Base-by-base conservation (phyloP, 2,329 filamentous ascomycete genomes). In the Fusarium sp. region DNA sequence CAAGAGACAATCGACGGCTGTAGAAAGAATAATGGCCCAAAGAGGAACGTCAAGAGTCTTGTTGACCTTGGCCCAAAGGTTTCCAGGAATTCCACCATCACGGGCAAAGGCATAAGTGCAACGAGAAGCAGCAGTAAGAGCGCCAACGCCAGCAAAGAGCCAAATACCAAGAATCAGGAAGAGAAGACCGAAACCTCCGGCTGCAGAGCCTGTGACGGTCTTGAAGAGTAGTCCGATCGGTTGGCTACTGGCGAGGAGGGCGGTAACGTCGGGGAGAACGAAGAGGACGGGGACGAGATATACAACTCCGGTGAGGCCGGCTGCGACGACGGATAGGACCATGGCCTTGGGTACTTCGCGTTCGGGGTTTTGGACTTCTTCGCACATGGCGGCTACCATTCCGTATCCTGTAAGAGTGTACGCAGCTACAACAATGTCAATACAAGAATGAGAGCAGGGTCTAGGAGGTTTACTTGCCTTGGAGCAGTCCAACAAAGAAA, bases 221-320 rank as follows among this genome's bases (percentile, higher is more conserved):
- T 93, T 93, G 87, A 95, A 95, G 34, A 95, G 84, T 6, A 92
- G 84, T 8, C 92, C 92, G 72, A 95, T 93, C 1, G 93, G 93
- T 77, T 95, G 93, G 20, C 91, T 92, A 68, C 90, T 93, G 10
- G 91, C 81, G 31, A 93, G 89, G 16, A 95, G 88, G 20, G 84
- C 80, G 67, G 88, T 77, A 6, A 94, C 87, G 60, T 92, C 87
- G 0, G 93, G 93, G 37, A 95, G 85, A 42, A 94, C 91, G 80
- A 95, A 95, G 35, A 95, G 87, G 71, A 95, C 87, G 0, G 93
- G 92, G 57, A 95, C 89, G 24, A 95, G 82, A 80, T 93, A 95
- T 73, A 83, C 60, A 70, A 83, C 87, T 35, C 91, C 91, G 2
- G 91, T 93, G 45, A 89, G 81, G 45, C 89, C 89, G 57, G 91